These are phyloP conservation scores for Candida pseudofarinosa DNA, from an alignment of 805 yeast species.

Conservation along the genomic window DNA sequence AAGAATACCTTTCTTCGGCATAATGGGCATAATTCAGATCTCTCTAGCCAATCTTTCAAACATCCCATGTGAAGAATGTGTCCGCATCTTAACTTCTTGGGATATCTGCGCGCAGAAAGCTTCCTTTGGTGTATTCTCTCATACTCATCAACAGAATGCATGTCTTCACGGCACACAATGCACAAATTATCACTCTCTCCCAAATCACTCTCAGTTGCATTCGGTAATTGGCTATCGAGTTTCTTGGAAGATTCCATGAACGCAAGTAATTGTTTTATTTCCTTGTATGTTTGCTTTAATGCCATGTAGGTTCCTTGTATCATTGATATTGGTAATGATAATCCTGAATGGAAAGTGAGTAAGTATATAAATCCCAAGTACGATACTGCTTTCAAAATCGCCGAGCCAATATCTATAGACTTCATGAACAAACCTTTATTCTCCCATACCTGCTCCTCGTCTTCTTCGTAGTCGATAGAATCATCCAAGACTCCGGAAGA, in stretches of 20 bases:
- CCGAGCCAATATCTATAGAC: constrained; percentile 49
- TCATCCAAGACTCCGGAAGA: constrained; percentile 6
- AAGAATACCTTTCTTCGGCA: constrained; percentile 68
- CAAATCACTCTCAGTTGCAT: constrained; percentile 62
- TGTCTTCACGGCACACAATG: constrained; percentile 89
- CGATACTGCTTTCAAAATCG: constrained; percentile 32
- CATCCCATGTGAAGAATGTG: constrained; percentile 90
- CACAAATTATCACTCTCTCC: constrained; percentile 58
- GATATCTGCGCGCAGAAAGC: constrained; percentile 41
- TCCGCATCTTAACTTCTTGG: constrained; percentile 78
- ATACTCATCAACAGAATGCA: constrained; percentile 48
- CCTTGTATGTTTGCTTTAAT: constrained; percentile 26
- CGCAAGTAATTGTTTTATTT: constrained; percentile 41
- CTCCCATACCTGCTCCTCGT: constrained; percentile 72
- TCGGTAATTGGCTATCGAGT: constrained; percentile 57
- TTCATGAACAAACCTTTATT: constrained; percentile 57
- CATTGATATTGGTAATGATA: constrained; percentile 34
- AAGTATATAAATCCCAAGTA: constrained; percentile 31
- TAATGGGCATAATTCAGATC: constrained; percentile 90
- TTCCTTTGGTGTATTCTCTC: constrained; percentile 16
- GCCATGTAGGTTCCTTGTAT: constrained; percentile 43
- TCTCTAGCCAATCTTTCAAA: constrained; percentile 85
- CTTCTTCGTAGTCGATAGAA: constrained; percentile 20
- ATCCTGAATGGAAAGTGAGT: constrained; percentile 27
- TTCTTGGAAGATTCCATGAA: constrained; percentile 55